Evolutionary conservation across 2,329 filamentous ascomycete genomes (phyloP).

Genomic region (Fusarium zealandicum): DNA sequence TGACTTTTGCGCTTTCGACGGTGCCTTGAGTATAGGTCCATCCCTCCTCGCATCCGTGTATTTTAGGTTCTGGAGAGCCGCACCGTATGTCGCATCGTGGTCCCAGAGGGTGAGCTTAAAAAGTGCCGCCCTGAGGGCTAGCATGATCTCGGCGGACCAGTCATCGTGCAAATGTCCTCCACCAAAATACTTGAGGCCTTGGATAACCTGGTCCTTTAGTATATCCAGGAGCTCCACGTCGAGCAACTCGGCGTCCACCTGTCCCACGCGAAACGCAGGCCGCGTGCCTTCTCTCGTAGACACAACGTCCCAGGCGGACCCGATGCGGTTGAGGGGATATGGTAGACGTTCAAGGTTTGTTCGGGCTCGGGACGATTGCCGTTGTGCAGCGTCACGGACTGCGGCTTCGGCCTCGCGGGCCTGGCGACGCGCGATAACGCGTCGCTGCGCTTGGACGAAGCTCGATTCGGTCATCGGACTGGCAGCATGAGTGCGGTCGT

Average conservation of each 20-base stretch:
- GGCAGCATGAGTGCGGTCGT: constrained; percentile 43
- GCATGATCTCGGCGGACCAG: constrained; percentile 84
- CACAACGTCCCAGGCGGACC: constrained; percentile 72
- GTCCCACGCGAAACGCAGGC: constrained; percentile 90
- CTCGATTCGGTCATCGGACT: constrained; percentile 62
- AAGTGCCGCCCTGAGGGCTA: constrained; percentile 77
- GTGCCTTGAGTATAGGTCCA: constrained; percentile 69
- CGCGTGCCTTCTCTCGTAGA: constrained; percentile 78
- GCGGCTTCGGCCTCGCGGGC: constrained; percentile 74
- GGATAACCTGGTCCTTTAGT: constrained; percentile 83
- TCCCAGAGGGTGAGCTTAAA: constrained; percentile 99
- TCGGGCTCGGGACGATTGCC: constrained; percentile 61
- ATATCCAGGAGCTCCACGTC: constrained; percentile 92
- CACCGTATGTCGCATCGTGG: constrained; percentile 93
- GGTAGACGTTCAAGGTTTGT: constrained; percentile 65
- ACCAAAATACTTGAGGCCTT: constrained; percentile 87
- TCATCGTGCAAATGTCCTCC: constrained; percentile 79
- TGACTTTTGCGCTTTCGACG: constrained; percentile 82
- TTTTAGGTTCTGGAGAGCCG: constrained; percentile 86
- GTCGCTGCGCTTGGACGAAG: constrained; percentile 89
- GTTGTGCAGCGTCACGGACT: constrained; percentile 58
- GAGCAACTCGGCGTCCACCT: constrained; percentile 93
- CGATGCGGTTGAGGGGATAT: constrained; percentile 67
- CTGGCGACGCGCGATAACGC: constrained; percentile 80
- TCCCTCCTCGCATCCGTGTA: constrained; percentile 82